Base-by-base conservation (phyloP, 2,329 filamentous ascomycete species). In the Cryphonectria carpinicola region DNA sequence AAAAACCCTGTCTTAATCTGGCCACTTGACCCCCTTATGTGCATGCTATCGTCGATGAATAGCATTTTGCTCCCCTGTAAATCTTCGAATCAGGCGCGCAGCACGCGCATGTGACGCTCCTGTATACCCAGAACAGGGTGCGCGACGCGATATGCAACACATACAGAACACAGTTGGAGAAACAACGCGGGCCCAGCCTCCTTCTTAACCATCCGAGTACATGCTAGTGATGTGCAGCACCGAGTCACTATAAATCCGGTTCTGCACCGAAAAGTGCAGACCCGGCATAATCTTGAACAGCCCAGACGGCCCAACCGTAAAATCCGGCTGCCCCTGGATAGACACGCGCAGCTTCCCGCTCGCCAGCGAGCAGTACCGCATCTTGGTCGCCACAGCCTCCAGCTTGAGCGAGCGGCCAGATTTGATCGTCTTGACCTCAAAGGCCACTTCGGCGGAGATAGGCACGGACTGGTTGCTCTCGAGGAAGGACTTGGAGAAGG, bases 401-500 rank as follows among this genome's bases (percentile, higher is more conserved):
- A 80, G 73, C 5, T 58, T 62, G 28, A 75, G 72, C 11, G 58
- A 70, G 2, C 60, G 63, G 10, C 79, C 79, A 0, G 77, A 69
- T 39, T 65, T 61, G 58, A 81, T 72, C 0, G 77, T 76, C 60
- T 77, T 74, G 25, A 80, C 74, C 25, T 76, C 76, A 70, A 78
- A 76, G 3, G 73, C 65, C 17, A 80, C 73, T 61, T 77, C 76
- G 54, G 76, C 73, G 66, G 73, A 73, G 28, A 80, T 74, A 1
- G 71, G 74, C 2, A 78, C 73, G 8, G 71, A 71, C 17, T 76
- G 73, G 10, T 71, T 65, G 4, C 74, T 73, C 8, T 74, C 76
- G 11, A 81, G 75, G 71, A 76, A 80, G 2, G 78, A 72, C n/a
- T 79, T 79, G 49, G 80, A 81, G 65, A 77, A 79, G 14, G 79